A percentile compares a stretch with the other conserved stretches of the same genome.
phyloP scores from a whole-genome alignment of 2,329 filamentous ascomycete genomes.

The Sporothrix brunneoviolacea region DNA sequence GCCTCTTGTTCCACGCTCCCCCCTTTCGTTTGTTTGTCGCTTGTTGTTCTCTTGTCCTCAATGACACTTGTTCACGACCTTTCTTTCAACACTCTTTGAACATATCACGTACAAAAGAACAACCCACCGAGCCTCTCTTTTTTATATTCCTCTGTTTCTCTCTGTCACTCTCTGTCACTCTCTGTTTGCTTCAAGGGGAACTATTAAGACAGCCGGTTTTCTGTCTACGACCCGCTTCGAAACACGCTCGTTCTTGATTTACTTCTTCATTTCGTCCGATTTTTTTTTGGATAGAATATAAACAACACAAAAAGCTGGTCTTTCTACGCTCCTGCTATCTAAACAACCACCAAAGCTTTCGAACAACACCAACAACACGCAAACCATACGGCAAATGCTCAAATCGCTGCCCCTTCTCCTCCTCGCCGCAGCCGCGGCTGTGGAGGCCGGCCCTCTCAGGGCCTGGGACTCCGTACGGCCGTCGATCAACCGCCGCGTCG shows the following conservation, averaged over 20 bases:
- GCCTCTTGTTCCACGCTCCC: background rate
- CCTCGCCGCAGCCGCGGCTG: conserved; percentile 11
- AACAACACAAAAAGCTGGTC: background rate
- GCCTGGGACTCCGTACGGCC: no score
- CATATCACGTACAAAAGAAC: background rate
- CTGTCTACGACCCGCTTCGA: background rate
- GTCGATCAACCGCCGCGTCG: background rate
- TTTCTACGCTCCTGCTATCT: background rate
- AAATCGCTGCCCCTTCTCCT: conserved; percentile 12
- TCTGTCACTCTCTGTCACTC: background rate
- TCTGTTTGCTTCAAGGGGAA: background rate
- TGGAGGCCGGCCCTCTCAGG: conserved; percentile 25
- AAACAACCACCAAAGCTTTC: background rate
- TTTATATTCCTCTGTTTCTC: background rate
- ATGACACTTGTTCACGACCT: conserved; percentile 2
- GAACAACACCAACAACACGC: conserved; percentile 3
- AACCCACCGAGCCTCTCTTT: background rate
- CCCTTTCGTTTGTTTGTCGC: background rate
- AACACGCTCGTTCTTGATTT: background rate
- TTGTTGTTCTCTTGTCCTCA: background rate
- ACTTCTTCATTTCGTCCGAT: background rate
- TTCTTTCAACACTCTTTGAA: background rate
- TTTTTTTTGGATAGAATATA: background rate
- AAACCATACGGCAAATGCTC: conserved; percentile 7
- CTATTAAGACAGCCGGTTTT: conserved; percentile 7